phyloP scores from a whole-genome alignment of 192 early-diverging fungal species.

The Coemansia sp. region DNA sequence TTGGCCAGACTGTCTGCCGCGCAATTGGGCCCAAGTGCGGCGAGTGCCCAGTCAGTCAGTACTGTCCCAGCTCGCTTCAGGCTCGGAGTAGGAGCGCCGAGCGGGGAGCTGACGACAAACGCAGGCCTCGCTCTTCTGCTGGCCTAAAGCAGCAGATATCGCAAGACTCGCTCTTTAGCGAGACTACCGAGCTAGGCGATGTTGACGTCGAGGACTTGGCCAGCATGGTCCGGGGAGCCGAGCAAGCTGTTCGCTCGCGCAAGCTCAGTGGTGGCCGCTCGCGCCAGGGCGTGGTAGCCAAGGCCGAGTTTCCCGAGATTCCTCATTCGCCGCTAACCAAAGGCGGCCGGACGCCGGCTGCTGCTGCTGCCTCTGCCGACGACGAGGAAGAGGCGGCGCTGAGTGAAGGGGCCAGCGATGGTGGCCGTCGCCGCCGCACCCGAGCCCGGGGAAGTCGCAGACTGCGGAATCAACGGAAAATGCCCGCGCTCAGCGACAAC shows the following conservation, averaged over 20 bases:
- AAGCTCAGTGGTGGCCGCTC: conserved; percentile 35
- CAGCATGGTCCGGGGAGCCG: conserved; percentile 46
- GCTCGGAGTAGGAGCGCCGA: not conserved
- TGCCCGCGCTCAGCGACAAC: conserved; percentile 6
- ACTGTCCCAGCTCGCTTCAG: conserved; percentile 57
- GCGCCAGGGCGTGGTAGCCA: conserved; percentile 9
- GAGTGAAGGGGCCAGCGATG: not conserved
- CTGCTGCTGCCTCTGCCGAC: conserved; percentile 1
- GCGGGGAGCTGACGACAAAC: not conserved
- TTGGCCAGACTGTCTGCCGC: conserved; percentile 80
- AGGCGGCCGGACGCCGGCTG: not conserved
- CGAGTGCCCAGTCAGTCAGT: conserved; percentile 72
- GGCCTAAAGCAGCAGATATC: conserved; percentile 5
- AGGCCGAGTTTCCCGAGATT: conserved; percentile 34
- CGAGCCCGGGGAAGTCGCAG: not conserved
- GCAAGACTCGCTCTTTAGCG: conserved; percentile 24
- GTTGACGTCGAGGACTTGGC: conserved; percentile 49
- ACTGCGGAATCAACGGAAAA: conserved; percentile 6
- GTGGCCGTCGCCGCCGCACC: not conserved
- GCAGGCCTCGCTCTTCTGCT: not conserved
- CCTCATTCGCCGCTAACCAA: conserved; percentile 30
- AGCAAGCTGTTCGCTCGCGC: conserved; percentile 45
- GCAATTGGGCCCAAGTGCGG: conserved; percentile 72
- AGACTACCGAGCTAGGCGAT: conserved; percentile 28
- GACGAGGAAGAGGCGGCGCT: not conserved